Base-by-base conservation (phyloP, 2,329 filamentous ascomycete genomes). In the Blastomyces percursus region DNA sequence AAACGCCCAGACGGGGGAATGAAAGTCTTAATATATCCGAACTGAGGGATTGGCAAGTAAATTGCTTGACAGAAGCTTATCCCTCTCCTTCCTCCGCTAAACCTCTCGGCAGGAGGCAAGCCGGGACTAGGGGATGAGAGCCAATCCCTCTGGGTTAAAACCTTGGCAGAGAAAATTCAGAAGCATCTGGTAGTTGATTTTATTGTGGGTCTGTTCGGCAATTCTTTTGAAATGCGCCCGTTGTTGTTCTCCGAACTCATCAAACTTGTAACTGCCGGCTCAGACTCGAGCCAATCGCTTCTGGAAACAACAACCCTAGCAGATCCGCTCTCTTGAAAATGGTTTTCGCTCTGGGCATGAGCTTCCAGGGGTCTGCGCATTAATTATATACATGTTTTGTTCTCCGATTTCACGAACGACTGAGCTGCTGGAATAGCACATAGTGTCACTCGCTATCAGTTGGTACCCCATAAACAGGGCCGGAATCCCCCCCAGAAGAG, bases 21-120 rank as follows among this genome's bases (percentile, higher is more conserved):
- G 9, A n/a, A 42, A 35, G 35, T 19, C 16, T 56, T 56, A 40
- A 24, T 30, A 14, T 32, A 16, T 40, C 21, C 8, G 6, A 48
- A 12, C 14, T 12, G 56, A 32, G 42, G 35, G 40, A 30, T 32
- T 7, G 8, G 27, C 14, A 46, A 50, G 42, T 35, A 44, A 59
- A 48, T 48, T 59, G 24, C 24, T 46, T 59, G 57, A 59, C 24
- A 50, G 57, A 59, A 59, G 57, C 57, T 59, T 59, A 48, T 40
- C 54, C 9, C 14, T 42, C 12, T 16, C 2, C 19, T 42, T 57
- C 21, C 54, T 35, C 54, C 35, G 35, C 54, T 42, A 57, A 56
- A 42, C 6, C 32, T 24, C n/a, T 40, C 32, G 52, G 27, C 27
- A 56, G n/a, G 32, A 56, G 19, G n/a, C 1, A 56, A 3, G 54